Base-by-base conservation (phyloP, 306 rosid species). In the Alnus glutinosa region DNA sequence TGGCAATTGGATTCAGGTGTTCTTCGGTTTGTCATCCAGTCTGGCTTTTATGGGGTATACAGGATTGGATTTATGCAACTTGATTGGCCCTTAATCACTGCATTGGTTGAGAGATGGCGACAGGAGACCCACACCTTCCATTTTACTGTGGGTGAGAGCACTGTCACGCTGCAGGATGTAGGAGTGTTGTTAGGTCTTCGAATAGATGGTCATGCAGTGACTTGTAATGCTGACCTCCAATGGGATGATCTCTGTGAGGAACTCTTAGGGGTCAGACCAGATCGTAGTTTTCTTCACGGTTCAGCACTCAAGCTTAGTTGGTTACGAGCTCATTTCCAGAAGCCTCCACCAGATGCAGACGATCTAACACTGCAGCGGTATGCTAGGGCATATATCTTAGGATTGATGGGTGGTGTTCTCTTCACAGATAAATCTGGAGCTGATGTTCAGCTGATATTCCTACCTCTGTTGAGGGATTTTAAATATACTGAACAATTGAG, bases 61-160 rank as follows among this genome's bases (percentile, higher is more conserved):
- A 72, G 66, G 39, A 69, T 79, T 79, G 78, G 78, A 19, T 62
- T 73, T 55, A 61, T 79, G 62, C 77, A 73, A 55, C 37, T 79
- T 67, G 84, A 81, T 75, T 66, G 76, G 76, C 84, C 84, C 39
- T 57, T 81, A 34, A 75, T 81, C 47, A 66, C 84, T 6, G 84
- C 84, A 42, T 69, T 81, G 50, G 84, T 70, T 34, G 84, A 81
- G 76, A 69, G 84, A 44, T 81, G 84, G 84, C 51, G 76, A 42
- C 79, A 70, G 47, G 84, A 81, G 55, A 81, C 84, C 9, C 75
- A 81, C 64, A 81, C 80, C 55, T 81, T 81, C 61, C 84, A 81
- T 75, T 58, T 81, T 46, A 42, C 66, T 18, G 76, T 81, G 30
- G 84, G 84, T 13, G 84, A 81, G 59, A 81, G 75, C 19, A 75